A percentile compares a stretch with the other conserved stretches of the same genome.
phyloP scores from a whole-genome alignment of 768 basidiomycete species.

The Leccinum uliginosum region DNA sequence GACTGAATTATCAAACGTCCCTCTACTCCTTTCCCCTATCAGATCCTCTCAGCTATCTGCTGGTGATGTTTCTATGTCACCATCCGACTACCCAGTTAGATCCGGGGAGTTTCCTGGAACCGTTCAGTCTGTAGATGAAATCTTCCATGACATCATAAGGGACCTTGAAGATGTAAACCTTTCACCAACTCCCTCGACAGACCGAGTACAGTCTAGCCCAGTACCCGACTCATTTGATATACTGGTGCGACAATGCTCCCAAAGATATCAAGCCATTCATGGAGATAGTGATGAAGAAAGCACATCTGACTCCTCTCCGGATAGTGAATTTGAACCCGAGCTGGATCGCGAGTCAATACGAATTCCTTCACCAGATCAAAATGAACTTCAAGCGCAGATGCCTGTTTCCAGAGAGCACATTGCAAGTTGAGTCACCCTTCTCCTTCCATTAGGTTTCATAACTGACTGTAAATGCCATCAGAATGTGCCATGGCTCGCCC shows the following conservation, averaged over 20 bases:
- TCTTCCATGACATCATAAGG: no score
- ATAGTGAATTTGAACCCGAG: neutral
- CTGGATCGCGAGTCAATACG: neutral
- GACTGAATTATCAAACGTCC: no score
- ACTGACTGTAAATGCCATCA: neutral
- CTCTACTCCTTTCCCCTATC: no score
- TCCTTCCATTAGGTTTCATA: no score
- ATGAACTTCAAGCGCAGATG: neutral
- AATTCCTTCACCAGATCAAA: neutral
- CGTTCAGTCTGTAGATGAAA: no score
- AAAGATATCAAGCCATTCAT: neutral
- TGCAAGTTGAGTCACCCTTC: neutral
- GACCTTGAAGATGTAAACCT: neutral
- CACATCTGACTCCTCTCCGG: neutral
- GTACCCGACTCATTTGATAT: neutral
- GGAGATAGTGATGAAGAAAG: neutral
- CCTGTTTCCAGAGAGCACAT: neutral
- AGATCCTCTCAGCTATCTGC: no score
- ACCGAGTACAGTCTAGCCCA: neutral
- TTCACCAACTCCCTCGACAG: neutral
- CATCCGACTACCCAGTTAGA: no score
- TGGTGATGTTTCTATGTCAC: no score
- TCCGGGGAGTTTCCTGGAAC: no score
- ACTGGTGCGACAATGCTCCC: neutral
- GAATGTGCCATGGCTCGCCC: neutral